Conservation (phyloP, 2,329 filamentous ascomycete species). For the Arthrobotrys pseudoclavata region DNA sequence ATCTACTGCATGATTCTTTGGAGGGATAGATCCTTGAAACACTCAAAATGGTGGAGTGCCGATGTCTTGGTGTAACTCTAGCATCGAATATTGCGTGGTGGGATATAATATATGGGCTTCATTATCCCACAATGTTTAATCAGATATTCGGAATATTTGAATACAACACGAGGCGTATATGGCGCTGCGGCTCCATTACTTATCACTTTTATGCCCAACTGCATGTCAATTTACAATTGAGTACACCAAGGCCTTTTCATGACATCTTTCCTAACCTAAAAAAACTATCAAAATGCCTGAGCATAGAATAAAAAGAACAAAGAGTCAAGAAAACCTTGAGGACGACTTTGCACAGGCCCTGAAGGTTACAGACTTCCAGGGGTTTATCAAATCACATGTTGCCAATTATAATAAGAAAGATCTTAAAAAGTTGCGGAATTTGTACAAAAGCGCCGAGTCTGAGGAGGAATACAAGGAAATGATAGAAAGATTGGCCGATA, state of each 20-base stretch:
- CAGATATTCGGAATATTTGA: no score
- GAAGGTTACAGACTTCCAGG: not conserved
- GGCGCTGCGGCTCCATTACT: no score
- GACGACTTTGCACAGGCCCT: not conserved
- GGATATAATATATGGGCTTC: not conserved
- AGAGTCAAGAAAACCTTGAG: not conserved
- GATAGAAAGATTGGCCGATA: not conserved
- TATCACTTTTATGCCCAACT: no score
- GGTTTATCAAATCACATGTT: not conserved
- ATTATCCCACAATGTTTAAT: no score
- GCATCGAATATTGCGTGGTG: not conserved
- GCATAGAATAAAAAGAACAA: not conserved
- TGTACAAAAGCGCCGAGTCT: not conserved
- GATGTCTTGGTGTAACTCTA: not conserved
- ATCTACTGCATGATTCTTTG: not conserved
- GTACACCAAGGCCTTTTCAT: no score
- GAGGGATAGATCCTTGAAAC: not conserved
- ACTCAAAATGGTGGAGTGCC: not conserved
- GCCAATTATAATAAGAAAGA: not conserved
- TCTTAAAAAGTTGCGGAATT: not conserved
- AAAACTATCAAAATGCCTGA: not conserved
- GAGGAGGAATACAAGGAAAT: constrained; percentile 15
- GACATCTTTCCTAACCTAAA: not conserved
- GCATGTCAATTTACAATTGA: no score
- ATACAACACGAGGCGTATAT: no score